These are phyloP conservation scores for Puccinia triticina DNA, from an alignment of 1,284 basidiomycete genomes.

Conservation along the genomic window DNA sequence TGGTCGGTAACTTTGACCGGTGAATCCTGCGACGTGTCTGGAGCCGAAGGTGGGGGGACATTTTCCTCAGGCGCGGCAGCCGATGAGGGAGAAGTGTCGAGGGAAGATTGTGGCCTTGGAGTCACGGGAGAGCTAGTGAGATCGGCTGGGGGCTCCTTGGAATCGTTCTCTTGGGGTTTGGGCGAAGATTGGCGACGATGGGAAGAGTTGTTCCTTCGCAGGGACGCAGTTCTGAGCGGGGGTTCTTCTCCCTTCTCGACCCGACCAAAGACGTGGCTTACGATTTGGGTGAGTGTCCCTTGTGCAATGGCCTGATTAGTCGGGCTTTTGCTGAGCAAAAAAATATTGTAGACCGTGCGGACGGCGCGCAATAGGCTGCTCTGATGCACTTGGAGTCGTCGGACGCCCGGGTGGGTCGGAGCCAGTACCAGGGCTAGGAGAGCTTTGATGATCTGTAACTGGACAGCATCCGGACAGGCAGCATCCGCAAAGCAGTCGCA, in stretches of 20 bases:
- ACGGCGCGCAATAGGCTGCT: constrained; percentile 91
- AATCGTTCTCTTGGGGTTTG: constrained; percentile 8
- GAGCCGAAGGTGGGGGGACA: not conserved
- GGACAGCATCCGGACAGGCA: constrained; percentile 81
- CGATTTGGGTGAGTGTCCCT: constrained; percentile 93
- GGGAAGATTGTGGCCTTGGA: constrained; percentile 2
- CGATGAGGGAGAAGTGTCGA: not conserved
- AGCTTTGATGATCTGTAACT: constrained; percentile 91
- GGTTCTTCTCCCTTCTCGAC: constrained; percentile 55
- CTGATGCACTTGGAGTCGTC: constrained; percentile 82
- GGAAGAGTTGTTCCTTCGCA: constrained; percentile 24
- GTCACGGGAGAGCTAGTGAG: not conserved
- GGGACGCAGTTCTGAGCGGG: not conserved
- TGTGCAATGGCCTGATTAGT: constrained; percentile 96
- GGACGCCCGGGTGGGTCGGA: constrained; percentile 36
- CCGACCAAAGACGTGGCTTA: constrained; percentile 87
- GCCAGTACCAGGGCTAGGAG: constrained; percentile 84
- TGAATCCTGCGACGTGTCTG: constrained; percentile 1
- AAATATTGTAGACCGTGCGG: constrained; percentile 94
- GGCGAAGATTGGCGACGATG: not conserved
- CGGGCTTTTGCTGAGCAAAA: constrained; percentile 81
- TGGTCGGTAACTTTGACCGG: not conserved
- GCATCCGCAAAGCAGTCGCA: constrained; percentile 83
- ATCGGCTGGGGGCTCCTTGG: constrained; percentile 2
- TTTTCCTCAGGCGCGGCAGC: not conserved